Conservation (phyloP, 2,329 filamentous ascomycete genomes). For the Alternaria ventricosa region DNA sequence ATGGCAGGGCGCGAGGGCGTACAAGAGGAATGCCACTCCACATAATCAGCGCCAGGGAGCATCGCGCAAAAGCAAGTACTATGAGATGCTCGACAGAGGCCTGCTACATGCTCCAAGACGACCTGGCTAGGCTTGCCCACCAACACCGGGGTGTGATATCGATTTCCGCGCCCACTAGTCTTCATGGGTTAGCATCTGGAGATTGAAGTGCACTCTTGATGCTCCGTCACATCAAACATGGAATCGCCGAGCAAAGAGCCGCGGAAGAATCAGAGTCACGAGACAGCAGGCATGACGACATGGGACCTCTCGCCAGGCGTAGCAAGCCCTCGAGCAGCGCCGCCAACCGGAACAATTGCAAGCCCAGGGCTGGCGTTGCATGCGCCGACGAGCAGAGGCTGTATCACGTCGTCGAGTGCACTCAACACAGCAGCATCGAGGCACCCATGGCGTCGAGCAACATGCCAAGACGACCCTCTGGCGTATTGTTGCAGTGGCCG, state of each 20-base stretch:
- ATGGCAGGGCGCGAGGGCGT: slow-evolving; percentile 31
- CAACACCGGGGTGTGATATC: slow-evolving; percentile 17
- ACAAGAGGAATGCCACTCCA: slow-evolving; percentile 44
- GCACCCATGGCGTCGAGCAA: slow-evolving; percentile 30
- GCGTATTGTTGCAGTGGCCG: slow-evolving; percentile 36
- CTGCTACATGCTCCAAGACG: slow-evolving; percentile 30
- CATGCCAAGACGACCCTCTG: slow-evolving; percentile 17
- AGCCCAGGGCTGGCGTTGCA: slow-evolving; percentile 33
- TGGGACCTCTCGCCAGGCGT: neutral
- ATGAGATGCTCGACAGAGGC: slow-evolving; percentile 17
- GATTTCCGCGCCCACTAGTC: slow-evolving; percentile 22
- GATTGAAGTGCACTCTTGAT: slow-evolving; percentile 11
- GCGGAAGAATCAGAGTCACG: slow-evolving; percentile 4
- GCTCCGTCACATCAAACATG: slow-evolving; percentile 5
- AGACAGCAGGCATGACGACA: slow-evolving; percentile 12
- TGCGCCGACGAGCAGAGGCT: slow-evolving; percentile 20
- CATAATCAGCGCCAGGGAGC: slow-evolving; percentile 37
- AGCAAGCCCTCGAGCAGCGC: slow-evolving; percentile 7
- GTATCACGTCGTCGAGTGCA: slow-evolving; percentile 35
- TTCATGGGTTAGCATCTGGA: slow-evolving; percentile 17
- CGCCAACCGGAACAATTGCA: slow-evolving; percentile 28
- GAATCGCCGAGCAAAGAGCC: slow-evolving; percentile 6
- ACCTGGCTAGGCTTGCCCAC: slow-evolving; percentile 19
- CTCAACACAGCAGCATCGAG: slow-evolving; percentile 24
- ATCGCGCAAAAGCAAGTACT: slow-evolving; percentile 44